phyloP scores from a whole-genome alignment of 768 basidiomycete species.

The Royoungia palumana region DNA sequence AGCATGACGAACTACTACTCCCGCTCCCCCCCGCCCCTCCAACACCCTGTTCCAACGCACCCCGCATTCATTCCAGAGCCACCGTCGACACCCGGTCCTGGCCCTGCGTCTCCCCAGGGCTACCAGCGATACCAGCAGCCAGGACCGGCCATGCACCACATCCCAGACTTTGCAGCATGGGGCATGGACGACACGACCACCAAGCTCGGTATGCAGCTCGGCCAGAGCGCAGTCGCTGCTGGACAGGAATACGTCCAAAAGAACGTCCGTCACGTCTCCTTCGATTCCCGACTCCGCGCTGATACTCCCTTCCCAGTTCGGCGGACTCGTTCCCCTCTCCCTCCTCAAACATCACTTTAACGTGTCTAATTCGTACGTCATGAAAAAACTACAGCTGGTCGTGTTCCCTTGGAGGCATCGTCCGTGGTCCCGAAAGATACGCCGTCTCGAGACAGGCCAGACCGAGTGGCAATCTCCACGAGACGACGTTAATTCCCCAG shows the following conservation, averaged over 20 bases:
- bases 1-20: slow-evolving; percentile 37
- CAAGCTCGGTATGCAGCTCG: slow-evolving; percentile 94
- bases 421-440: slow-evolving; percentile 75
- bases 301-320: slow-evolving; percentile 51
- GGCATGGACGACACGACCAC: slow-evolving; percentile 92
- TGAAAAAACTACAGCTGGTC: slow-evolving; percentile 80
- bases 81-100: slow-evolving; percentile 67
- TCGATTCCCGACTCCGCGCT: slow-evolving; percentile 3
- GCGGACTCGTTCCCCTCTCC: slow-evolving; percentile 69
- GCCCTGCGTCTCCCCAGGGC: slow-evolving; percentile 60
- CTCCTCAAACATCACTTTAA: slow-evolving; percentile 90
- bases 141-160: slow-evolving; percentile 30
- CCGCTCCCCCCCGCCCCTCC: slow-evolving; percentile 72
- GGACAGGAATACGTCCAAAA: slow-evolving; percentile 95
- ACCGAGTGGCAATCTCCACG: slow-evolving; percentile 85
- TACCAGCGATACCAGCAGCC: slow-evolving; percentile 37
- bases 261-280: slow-evolving; percentile 56
- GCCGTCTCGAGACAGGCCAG: slow-evolving; percentile 56
- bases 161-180: slow-evolving; percentile 62
- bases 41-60: slow-evolving; percentile 86
- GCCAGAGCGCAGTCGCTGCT: slow-evolving; percentile 84
- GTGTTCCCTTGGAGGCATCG: slow-evolving; percentile 96
- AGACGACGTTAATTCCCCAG: slow-evolving; percentile 94
- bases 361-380: slow-evolving; percentile 94
- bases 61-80: slow-evolving; percentile 84